phyloP scores from a whole-genome alignment of 2,329 filamentous ascomycete species.

The Blastomyces parvus region DNA sequence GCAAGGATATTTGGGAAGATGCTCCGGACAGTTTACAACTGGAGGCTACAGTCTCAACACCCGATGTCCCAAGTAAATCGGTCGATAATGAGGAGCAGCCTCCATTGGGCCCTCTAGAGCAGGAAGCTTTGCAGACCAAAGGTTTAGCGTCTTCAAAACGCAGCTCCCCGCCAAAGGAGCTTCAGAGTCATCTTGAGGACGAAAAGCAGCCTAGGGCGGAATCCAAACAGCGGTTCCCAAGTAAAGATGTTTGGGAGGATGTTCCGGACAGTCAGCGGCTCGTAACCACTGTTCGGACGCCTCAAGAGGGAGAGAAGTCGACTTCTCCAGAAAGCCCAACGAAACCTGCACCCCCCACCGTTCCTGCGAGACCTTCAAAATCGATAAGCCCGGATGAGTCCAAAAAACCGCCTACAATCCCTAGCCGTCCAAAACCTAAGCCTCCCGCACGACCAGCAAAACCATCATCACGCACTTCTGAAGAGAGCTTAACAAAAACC shows the following conservation, averaged over 20 bases:
- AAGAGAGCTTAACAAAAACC: conserved; percentile 29
- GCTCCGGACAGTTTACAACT: conserved; percentile 74
- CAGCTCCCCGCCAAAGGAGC: conserved; percentile 26
- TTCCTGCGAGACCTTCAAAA: conserved; percentile 27
- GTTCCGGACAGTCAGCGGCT: conserved; percentile 72
- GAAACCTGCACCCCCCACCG: conserved; percentile 26
- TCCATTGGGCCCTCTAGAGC: conserved; percentile 37
- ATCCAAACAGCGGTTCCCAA: conserved; percentile 68
- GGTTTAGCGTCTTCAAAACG: conserved; percentile 31
- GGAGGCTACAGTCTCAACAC: conserved; percentile 71
- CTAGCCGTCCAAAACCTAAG: conserved; percentile 54
- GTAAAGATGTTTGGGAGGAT: conserved; percentile 91
- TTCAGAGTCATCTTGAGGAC: conserved; percentile 19
- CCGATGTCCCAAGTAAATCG: conserved; percentile 47
- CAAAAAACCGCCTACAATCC: conserved; percentile 44
- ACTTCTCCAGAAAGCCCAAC: conserved; percentile 22
- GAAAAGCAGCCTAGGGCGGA: conserved; percentile 24
- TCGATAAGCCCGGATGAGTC: conserved; percentile 38
- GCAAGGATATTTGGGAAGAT: conserved; percentile 96
- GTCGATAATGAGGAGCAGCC: conserved; percentile 32
- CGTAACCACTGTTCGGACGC: conserved; percentile 59
- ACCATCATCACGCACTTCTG: conserved; percentile 26
- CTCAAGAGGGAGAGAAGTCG: conserved; percentile 44
- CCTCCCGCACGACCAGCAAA: conserved; percentile 55
- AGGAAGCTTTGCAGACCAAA: conserved; percentile 39